A percentile compares a stretch with the other conserved stretches of the same genome.
phyloP scores from a whole-genome alignment of 164 flowering plant species.

The Vitis rotundifolia region DNA sequence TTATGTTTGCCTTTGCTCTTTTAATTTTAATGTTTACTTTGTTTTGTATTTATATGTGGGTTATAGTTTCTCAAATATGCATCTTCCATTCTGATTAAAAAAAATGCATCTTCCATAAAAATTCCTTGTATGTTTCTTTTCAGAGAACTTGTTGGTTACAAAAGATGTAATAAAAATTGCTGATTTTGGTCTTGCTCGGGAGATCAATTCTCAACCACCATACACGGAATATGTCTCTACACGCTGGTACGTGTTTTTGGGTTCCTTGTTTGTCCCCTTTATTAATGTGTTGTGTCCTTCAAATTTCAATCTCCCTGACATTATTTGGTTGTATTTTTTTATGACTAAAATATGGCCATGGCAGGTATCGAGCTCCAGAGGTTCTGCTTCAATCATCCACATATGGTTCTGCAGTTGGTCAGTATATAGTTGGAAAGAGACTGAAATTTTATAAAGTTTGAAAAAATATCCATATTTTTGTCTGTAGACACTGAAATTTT shows the following conservation, averaged over 20 bases:
- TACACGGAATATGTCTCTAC: slow-evolving; percentile 93
- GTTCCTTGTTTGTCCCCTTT: background rate
- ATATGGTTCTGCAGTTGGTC: slow-evolving; percentile 89
- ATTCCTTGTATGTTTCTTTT: background rate
- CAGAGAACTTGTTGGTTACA: slow-evolving; percentile 84
- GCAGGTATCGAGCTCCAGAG: slow-evolving; percentile 98
- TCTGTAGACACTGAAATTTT: background rate
- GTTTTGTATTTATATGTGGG: no score
- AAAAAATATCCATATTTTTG: background rate
- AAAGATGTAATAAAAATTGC: slow-evolving; percentile 80
- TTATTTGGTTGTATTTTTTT: background rate
- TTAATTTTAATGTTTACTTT: no score
- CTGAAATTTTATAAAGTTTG: background rate
- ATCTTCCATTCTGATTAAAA: no score
- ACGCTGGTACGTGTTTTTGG: slow-evolving; percentile 58
- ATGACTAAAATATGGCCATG: background rate
- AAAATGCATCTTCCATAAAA: background rate
- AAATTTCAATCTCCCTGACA: background rate
- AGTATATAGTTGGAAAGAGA: slow-evolving; percentile 22
- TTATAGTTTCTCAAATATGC: no score
- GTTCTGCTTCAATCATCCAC: slow-evolving; percentile 80
- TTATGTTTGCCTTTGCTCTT: no score
- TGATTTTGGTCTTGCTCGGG: slow-evolving; percentile 99
- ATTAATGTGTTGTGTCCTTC: background rate
- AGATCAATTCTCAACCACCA: slow-evolving; percentile 74